phyloP scores from a whole-genome alignment of 495 filamentous ascomycete genomes.

The Neurospora sp. region DNA sequence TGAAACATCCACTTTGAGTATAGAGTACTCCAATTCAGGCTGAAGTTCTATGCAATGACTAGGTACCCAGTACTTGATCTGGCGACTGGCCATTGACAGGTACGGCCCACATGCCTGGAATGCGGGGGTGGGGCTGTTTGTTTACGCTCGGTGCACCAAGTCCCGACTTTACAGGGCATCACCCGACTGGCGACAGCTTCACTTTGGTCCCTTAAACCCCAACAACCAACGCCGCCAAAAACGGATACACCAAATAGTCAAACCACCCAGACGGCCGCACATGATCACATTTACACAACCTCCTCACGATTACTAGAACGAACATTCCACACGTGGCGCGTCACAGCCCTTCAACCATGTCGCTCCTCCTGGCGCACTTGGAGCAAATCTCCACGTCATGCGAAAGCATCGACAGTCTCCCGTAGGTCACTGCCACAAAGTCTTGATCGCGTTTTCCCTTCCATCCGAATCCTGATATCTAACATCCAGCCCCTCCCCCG shows the following conservation, averaged over 20 bases:
- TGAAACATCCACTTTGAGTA: too few species aligned
- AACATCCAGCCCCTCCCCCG: not conserved
- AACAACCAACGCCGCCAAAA: not conserved
- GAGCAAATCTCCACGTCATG: slow-evolving; percentile 86
- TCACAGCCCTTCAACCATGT: slow-evolving; percentile 37
- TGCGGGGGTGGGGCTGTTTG: not conserved
- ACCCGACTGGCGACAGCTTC: not conserved
- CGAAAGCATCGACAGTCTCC: slow-evolving; percentile 70
- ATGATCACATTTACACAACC: not conserved
- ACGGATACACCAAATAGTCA: not conserved
- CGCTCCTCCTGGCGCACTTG: slow-evolving; percentile 71
- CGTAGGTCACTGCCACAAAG: slow-evolving; percentile 40
- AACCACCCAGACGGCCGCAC: not conserved
- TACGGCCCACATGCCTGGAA: not conserved
- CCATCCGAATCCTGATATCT: not conserved
- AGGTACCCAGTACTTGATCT: not conserved
- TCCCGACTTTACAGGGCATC: not conserved
- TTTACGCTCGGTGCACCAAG: not conserved
- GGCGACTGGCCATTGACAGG: not conserved
- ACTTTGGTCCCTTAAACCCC: not conserved
- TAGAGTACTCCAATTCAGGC: too few species aligned
- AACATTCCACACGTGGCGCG: not conserved
- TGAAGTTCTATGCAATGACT: too few species aligned
- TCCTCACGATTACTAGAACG: not conserved
- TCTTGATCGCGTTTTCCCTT: not conserved